Conservation (phyloP, 1,139 yeast species). For the Yamadazyma trypodendri region DNA sequence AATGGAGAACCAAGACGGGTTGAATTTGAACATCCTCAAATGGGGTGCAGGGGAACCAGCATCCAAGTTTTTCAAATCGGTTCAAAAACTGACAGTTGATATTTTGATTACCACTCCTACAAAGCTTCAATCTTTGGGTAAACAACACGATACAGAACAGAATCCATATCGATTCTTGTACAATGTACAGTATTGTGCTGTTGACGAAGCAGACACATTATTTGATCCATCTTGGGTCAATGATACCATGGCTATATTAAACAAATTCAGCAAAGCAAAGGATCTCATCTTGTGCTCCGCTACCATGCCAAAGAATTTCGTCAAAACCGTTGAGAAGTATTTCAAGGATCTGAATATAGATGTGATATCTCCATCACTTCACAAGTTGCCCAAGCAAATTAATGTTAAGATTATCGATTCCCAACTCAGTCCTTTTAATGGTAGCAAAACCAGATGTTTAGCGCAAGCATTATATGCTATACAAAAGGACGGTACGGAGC, state of each 20-base stretch:
- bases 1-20: constrained; percentile 22
- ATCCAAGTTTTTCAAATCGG: constrained; percentile 46
- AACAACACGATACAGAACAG: constrained; percentile 43
- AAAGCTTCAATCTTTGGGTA: constrained; percentile 42
- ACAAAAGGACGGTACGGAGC: constrained; percentile 78
- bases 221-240: constrained; percentile 80
- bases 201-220: constrained; percentile 96
- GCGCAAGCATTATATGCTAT: constrained; percentile 90
- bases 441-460: constrained; percentile 77
- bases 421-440: constrained; percentile 70
- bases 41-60: constrained; percentile 59
- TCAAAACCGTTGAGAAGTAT: constrained; percentile 54
- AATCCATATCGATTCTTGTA: constrained; percentile 49
- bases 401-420: constrained; percentile 77
- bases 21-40: constrained; percentile 49
- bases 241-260: constrained; percentile 61
- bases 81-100: constrained; percentile 58
- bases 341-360: constrained; percentile 63
- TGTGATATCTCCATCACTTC: constrained; percentile 79
- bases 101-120: constrained; percentile 84
- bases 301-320: constrained; percentile 80
- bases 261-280: constrained; percentile 50
- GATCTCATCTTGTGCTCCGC: constrained; percentile 84
- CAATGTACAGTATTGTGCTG: constrained; percentile 58
- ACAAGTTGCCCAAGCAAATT: constrained; percentile 74